Evolutionary conservation across 2,329 filamentous ascomycete species (phyloP).

Genomic region (Amphichorda felina): DNA sequence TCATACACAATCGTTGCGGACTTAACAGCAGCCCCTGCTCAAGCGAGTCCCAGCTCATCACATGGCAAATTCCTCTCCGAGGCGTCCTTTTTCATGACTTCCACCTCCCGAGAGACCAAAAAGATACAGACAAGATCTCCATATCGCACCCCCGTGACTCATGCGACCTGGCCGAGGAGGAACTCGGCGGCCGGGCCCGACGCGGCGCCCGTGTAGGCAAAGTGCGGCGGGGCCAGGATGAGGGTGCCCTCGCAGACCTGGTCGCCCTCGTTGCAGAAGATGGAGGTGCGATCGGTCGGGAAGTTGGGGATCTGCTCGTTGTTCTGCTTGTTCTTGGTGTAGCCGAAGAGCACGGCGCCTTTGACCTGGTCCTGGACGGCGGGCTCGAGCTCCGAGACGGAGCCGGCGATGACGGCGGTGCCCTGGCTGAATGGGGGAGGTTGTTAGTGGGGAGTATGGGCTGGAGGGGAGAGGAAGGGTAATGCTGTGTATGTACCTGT

Average conservation of each 20-base stretch:
- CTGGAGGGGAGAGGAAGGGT: too few species aligned
- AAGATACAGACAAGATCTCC: too few species aligned
- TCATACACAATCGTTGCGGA: too few species aligned
- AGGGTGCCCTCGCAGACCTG: conserved; percentile 24
- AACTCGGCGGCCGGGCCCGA: conserved; percentile 2
- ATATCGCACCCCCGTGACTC: too few species aligned
- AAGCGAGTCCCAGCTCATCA: too few species aligned
- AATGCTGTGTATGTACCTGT: too few species aligned
- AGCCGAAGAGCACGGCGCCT: conserved; percentile 24
- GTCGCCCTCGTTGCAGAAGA: conserved; percentile 25
- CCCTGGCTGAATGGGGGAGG: conserved; percentile 18
- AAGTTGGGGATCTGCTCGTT: conserved; percentile 24
- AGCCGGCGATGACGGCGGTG: conserved; percentile 26
- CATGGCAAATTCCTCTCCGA: too few species aligned
- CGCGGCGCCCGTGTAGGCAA: conserved; percentile 12
- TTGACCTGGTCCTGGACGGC: conserved; percentile 20
- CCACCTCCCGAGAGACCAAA: too few species aligned
- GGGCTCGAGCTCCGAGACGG: conserved; percentile 19
- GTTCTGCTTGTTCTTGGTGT: conserved; percentile 31
- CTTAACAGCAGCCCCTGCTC: too few species aligned
- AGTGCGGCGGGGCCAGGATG: conserved; percentile 21
- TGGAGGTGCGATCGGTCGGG: conserved; percentile 17
- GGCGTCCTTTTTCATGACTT: too few species aligned
- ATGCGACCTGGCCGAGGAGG: not conserved
- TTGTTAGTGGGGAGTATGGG: not conserved